Base-by-base conservation (phyloP, 768 basidiomycete genomes). In the Roridomyces roridus region DNA sequence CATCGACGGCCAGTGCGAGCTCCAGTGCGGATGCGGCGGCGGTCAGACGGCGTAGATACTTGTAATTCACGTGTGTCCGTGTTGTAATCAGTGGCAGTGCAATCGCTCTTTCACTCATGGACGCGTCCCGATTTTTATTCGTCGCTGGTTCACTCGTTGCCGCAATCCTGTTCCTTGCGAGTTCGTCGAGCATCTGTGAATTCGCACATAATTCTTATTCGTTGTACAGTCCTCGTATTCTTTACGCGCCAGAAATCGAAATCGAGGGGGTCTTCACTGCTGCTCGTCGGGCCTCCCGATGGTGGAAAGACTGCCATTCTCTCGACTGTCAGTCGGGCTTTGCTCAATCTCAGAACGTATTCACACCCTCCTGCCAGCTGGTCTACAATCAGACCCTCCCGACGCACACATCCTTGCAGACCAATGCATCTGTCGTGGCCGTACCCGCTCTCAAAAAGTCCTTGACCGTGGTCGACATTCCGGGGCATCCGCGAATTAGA, bases 401-500 rank as follows among this genome's bases (percentile, higher is more conserved):
- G 39, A 89, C 89, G 3, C 87, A 91, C 62, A 85, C 89, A 4
- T 94, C 92, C 0, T 75, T 94, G 67, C 92, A 94, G 69, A 78
- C 80, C 5, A 94, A 92, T 68, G 72, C 79, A 0, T 80, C 84
- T 5, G 61, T 78, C 5, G 68, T 87, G 29, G 55, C 71, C 6
- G 62, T 87, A n/a, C 67, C 80, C 2, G 67, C 72, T 6, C 59
- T 74, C 2, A 76, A 74, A 39, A 82, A 80, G 62, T 66, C 71
- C 14, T 67, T 89, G 41, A 81, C 77, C 36, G 71, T 90, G 12
- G 75, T 92, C 17, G 92, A 94, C 70, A 73, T 94, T 37, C 92
- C 92, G 8, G 92, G 92, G n/a, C 92, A 94, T 69, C 89, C 92
- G 10, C 83, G 92, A 37, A 81, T 94, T 51, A 74, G 91, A 26